These are phyloP conservation scores for Xerocomus minutiporus DNA, from an alignment of 1,284 basidiomycete species.

Conservation along the genomic window DNA sequence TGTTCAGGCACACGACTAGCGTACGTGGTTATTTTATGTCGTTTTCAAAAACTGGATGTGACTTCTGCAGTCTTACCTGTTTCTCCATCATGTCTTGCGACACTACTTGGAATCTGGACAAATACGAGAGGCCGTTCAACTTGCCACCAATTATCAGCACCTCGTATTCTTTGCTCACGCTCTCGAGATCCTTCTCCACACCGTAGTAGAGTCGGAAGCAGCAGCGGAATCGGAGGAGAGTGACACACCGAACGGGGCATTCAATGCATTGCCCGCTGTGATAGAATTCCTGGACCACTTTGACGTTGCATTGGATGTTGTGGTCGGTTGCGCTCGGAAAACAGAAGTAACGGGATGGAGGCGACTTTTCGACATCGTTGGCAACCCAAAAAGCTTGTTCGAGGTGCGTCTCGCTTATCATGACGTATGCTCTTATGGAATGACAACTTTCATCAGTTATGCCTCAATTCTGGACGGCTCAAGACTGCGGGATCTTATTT, in stretches of 20 bases:
- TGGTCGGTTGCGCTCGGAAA: constrained; percentile 95
- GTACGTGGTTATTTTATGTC: constrained; percentile 42
- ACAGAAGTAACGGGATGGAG: constrained; percentile 93
- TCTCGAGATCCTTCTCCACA: constrained; percentile 91
- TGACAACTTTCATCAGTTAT: constrained; percentile 48
- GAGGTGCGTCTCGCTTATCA: constrained; percentile 50
- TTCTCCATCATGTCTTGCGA: constrained; percentile 87
- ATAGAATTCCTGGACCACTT: constrained; percentile 95
- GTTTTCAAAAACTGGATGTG: neutral
- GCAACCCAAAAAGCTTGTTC: constrained; percentile 86
- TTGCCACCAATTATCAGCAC: constrained; percentile 83
- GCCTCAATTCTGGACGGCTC: constrained; percentile 69
- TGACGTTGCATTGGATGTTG: constrained; percentile 84
- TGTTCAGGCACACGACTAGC: constrained; percentile 89
- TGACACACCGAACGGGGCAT: constrained; percentile 22
- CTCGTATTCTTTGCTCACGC: constrained; percentile 94
- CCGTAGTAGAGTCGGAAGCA: constrained; percentile 89
- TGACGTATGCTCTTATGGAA: constrained; percentile 1
- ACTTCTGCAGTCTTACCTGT: constrained; percentile 75
- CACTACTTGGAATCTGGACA: constrained; percentile 76
- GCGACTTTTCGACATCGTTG: constrained; percentile 85
- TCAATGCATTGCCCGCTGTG: constrained; percentile 55
- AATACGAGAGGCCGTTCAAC: constrained; percentile 74
- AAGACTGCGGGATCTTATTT: constrained; percentile 93
- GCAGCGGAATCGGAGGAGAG: constrained; percentile 32